These are phyloP conservation scores for Pseudopithomyces chartarum DNA, from an alignment of 2,329 filamentous ascomycete species.

Conservation along the genomic window DNA sequence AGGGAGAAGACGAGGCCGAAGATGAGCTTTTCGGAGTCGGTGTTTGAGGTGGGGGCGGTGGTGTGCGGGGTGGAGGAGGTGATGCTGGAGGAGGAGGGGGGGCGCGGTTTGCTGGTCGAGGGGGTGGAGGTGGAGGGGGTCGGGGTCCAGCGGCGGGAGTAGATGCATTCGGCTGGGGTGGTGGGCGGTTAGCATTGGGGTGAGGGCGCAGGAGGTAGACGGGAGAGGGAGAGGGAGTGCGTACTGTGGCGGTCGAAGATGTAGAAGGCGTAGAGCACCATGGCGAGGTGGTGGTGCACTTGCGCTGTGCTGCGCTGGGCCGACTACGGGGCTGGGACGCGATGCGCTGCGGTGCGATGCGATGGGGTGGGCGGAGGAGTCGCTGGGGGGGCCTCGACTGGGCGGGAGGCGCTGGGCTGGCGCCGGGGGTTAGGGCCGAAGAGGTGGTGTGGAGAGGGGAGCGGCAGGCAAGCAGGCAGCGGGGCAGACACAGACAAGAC, in stretches of 20 bases:
- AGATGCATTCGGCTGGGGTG: constrained; percentile 88
- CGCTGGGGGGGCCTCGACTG: not conserved
- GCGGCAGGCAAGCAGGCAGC: too few species aligned
- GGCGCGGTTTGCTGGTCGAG: constrained; percentile 12
- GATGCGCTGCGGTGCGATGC: not conserved
- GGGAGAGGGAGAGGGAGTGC: not conserved
- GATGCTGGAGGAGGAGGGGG: constrained; percentile 55
- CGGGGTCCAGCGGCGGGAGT: constrained; percentile 81
- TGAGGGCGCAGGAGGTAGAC: not conserved
- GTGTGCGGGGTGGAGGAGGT: constrained; percentile 43
- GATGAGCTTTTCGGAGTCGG: constrained; percentile 92
- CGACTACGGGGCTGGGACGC: too few species aligned
- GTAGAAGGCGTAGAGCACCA: constrained; percentile 97
- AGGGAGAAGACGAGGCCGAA: constrained; percentile 97
- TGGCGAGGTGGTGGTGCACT: constrained; percentile 45
- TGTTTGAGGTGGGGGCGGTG: constrained; percentile 46
- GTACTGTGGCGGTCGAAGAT: constrained; percentile 98
- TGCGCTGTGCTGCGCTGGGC: too few species aligned
- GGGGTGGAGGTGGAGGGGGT: constrained; percentile 54
- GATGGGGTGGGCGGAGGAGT: not conserved
- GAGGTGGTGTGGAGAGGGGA: too few species aligned
- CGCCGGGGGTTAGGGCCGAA: not conserved
- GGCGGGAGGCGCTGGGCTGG: not conserved
- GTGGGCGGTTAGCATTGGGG: constrained; percentile 18
- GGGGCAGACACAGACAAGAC: too few species aligned